Base-by-base conservation (phyloP, 306 rosid genomes). In the Inga oerstediana region DNA sequence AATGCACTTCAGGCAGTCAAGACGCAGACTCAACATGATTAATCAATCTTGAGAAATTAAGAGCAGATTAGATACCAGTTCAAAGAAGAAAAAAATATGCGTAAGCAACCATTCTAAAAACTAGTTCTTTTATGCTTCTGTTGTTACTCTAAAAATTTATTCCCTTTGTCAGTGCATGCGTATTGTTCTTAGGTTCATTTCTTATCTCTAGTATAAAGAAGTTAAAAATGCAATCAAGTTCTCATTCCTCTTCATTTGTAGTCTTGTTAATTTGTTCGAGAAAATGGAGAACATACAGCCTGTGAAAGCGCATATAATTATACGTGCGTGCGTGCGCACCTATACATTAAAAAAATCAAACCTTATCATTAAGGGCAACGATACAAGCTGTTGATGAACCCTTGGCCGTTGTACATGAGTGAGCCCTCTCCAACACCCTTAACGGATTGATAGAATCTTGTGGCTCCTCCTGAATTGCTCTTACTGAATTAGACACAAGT, bases 381-480 rank as follows among this genome's bases (percentile, higher is more conserved):
- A 59, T n/a, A 59, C 65, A 59, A 59, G 65, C 97, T 54, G 97
- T 93, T 74, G 97, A 93, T 48, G 97, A 93, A 79, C 95, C 97
- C 88, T 80, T 83, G 20, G 92, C 90, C 71, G 79, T 93, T 24
- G 89, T 78, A 69, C 80, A 52, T 52, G 87, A 86, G 83, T 89
- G 92, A 72, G 97, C 97, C 87, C 88, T 93, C 86, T 89, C 92
- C 74, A 93, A 87, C 82, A 93, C 97, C 81, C 87, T 88, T 85
- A 82, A 82, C 0, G 88, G 94, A 81, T 93, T 80, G 81, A 93
- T 65, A 48, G 83, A 84, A 22, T 84, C 89, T 75, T 82, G 81
- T 24, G 92, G 89, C 84, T 91, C 93, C 83, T 88, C 88, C 75
- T 85, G 91, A 81, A 93, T 84, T 80, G 91, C 97, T 61, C 32